Base-by-base conservation (phyloP, 192 early-diverging fungal species). In the Oehlia diaphana region DNA sequence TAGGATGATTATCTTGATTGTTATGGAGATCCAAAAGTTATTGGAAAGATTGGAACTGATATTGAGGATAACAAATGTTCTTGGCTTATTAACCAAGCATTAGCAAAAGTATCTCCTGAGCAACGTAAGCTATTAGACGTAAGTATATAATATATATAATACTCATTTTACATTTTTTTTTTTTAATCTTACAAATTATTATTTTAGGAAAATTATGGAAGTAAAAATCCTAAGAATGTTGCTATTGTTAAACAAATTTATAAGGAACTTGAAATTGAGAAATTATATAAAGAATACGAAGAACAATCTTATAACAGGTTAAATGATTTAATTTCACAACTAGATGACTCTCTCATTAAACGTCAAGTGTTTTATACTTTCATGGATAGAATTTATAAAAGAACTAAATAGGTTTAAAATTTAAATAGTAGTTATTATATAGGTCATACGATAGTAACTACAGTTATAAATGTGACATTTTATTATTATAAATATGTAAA, bases 41-140 rank as follows among this genome's bases (percentile, higher is more conserved):
- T 98, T 86, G 98, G 98, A 82, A 99, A 99, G 90, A 96, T 99
- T 85, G 98, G 98, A 63, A 99, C 98, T 37, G 98, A 99, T 83
- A 99, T 99, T 70, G 93, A 98, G 88, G 97, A 98, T 86, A 99
- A 99, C 92, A 99, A 99, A 91, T 99, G 98, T 88, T 95, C 93
- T 23, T 99, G 98, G 98, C 86, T 98, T 77, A 93, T 99, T 81
- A 96, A 96, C 80, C 93, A 96, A 86, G 97, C 97, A 1, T 89
- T 99, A 28, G 87, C 85, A 79, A 89, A 86, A 66, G 92, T 90
- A 66, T 88, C 84, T n/a, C 84, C 92, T 53, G 95, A 93, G 79
- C 98, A 99, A 88, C 91, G 95, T 76, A 83, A 92, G 85, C 49
- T 94, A 2, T 90, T 98, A 12, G 92, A 94, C 69, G 93, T 92